A percentile compares a stretch with the other conserved stretches of the same genome.
These are phyloP conservation scores for Dendrothele bispora DNA, from an alignment of 768 basidiomycete genomes.

Conservation along the genomic window DNA sequence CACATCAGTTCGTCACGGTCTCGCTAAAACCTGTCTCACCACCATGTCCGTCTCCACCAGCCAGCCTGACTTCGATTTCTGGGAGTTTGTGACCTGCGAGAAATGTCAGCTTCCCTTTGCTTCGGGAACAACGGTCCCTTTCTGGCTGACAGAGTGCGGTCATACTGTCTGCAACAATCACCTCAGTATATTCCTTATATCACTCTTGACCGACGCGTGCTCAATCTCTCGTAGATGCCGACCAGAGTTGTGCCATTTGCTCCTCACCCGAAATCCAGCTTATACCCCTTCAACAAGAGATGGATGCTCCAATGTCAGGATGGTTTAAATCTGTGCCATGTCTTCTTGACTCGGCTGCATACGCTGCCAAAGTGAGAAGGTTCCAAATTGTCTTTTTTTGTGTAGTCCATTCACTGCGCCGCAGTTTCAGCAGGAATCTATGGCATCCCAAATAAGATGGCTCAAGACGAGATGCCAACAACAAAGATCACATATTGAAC, in stretches of 20 bases:
- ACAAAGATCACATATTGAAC: conserved; percentile 51
- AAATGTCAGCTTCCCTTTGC: conserved; percentile 70
- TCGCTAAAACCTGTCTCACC: too few relatives aligned
- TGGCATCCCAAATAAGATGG: conserved; percentile 65
- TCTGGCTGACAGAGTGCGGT: conserved; percentile 89
- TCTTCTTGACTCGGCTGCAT: conserved; percentile 62
- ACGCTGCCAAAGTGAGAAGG: conserved; percentile 59
- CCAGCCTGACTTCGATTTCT: conserved; percentile 58
- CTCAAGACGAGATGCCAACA: conserved; percentile 61
- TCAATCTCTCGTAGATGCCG: conserved; percentile 44
- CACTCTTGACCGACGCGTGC: conserved; percentile 1
- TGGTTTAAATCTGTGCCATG: conserved; percentile 73
- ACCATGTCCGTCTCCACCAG: conserved; percentile 37
- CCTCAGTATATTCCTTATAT: conserved; percentile 53
- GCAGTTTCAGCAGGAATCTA: conserved; percentile 79
- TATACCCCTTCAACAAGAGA: conserved; percentile 73
- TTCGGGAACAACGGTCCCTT: conserved; percentile 62
- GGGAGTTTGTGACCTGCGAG: conserved; percentile 77
- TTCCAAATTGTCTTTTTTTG: background rate
- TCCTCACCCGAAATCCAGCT: conserved; percentile 63
- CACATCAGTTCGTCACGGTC: too few relatives aligned
- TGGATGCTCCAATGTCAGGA: conserved; percentile 78
- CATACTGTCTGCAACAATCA: conserved; percentile 86
- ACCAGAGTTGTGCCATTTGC: conserved; percentile 77
- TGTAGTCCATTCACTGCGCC: background rate